Conservation (phyloP, 129 eudicot species). For the sunflower (Helianthus annuus) region DNA sequence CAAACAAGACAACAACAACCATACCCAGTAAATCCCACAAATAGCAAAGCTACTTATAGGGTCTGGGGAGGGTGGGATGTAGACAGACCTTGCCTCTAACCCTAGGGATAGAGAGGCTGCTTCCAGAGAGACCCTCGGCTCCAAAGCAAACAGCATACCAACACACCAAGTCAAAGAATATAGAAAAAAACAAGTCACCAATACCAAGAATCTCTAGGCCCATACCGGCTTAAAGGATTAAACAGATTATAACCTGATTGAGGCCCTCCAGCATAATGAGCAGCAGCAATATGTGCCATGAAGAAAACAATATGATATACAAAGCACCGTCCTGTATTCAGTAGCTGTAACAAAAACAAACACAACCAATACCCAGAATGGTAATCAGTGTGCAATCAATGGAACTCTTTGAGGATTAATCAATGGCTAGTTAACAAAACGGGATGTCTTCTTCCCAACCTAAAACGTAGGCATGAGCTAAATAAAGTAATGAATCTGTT, state of each 20-base stretch:
- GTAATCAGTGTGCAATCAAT: conserved; percentile 17
- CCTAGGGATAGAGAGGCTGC: too few species aligned
- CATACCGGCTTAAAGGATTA: background rate
- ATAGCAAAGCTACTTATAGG: too few species aligned
- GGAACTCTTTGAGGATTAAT: conserved; percentile 12
- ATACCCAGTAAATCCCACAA: too few species aligned
- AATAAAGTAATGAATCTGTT: conserved; percentile 13
- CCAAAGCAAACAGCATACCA: too few species aligned
- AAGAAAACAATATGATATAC: conserved; percentile 21
- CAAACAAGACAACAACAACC: too few species aligned
- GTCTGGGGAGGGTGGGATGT: too few species aligned
- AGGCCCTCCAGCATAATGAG: conserved; percentile 48
- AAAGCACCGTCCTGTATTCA: conserved; percentile 12
- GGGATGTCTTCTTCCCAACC: conserved; percentile 15
- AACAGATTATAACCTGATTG: conserved; percentile 49
- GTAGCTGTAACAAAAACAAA: conserved; percentile 20
- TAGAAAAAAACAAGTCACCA: too few species aligned
- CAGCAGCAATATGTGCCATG: conserved; percentile 55
- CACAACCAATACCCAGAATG: conserved; percentile 10
- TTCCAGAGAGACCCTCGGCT: too few species aligned
- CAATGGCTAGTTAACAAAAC: conserved; percentile 3
- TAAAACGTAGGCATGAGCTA: too few species aligned
- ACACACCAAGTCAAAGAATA: too few species aligned
- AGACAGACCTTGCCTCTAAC: too few species aligned
- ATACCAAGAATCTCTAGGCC: background rate